Evolutionary conservation across 306 rosid species (phyloP).

Genomic region (Cicer pinnatifidum): DNA sequence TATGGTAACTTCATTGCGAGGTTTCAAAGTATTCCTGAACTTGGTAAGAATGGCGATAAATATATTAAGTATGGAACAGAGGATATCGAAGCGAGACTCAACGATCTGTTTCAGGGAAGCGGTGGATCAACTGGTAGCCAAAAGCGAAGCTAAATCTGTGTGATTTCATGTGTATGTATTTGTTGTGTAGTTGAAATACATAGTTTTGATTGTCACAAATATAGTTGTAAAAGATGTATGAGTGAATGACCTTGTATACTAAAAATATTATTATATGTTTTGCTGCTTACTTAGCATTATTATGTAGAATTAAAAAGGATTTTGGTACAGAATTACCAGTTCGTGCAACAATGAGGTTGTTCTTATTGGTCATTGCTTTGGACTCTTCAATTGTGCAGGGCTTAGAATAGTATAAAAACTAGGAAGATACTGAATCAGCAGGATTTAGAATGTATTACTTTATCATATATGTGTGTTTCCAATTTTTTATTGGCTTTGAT

Average conservation of each 20-base stretch:
- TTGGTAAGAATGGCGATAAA: slow-evolving; percentile 65
- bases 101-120: slow-evolving; percentile 62
- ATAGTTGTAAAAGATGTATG: slow-evolving; percentile 42
- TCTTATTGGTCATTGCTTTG: background rate
- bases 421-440: background rate
- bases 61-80: slow-evolving; percentile 61
- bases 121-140: slow-evolving; percentile 65
- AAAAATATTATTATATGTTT: slow-evolving; percentile 32
- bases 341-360: background rate
- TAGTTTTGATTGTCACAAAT: slow-evolving; percentile 39
- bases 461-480: no score
- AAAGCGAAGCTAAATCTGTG: slow-evolving; percentile 54
- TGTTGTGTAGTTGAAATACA: slow-evolving; percentile 44
- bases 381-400: background rate
- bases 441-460: background rate
- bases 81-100: slow-evolving; percentile 63
- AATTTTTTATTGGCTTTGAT: no score
- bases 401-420: no score
- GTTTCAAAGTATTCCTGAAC: slow-evolving; percentile 61
- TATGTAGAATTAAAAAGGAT: background rate
- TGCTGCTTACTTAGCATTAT: background rate
- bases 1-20: slow-evolving; percentile 69
- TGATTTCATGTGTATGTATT: slow-evolving; percentile 48
- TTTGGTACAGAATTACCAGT: background rate
- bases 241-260: slow-evolving; percentile 40